Conservation (phyloP, 768 basidiomycete genomes). For the Candolleomyces efflorescens region DNA sequence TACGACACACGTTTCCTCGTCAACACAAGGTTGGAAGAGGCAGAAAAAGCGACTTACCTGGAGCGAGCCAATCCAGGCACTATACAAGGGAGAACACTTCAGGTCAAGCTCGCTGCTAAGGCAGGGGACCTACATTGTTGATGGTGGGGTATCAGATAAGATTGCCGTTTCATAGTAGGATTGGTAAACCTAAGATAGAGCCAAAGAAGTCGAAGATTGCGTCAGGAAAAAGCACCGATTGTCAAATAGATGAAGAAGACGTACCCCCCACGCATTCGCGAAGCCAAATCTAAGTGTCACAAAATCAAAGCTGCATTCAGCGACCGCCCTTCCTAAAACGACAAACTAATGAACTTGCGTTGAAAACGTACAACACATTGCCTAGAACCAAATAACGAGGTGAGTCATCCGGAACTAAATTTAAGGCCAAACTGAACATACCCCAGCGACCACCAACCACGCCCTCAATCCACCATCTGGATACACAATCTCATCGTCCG, state of each 20-base stretch:
- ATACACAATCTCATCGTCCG: slow-evolving; percentile 23
- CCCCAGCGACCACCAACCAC: slow-evolving; percentile 42
- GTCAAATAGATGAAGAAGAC: slow-evolving; percentile 16
- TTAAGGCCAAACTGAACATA: slow-evolving; percentile 17
- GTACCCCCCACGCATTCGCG: slow-evolving; percentile 72
- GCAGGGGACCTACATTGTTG: slow-evolving; percentile 50
- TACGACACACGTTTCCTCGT: slow-evolving; percentile 3
- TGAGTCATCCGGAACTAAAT: background rate
- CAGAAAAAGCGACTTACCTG: slow-evolving; percentile 39
- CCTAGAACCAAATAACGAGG: slow-evolving; percentile 20
- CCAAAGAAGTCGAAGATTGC: background rate
- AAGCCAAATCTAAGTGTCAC: slow-evolving; percentile 49
- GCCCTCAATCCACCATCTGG: slow-evolving; percentile 43
- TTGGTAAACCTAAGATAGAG: slow-evolving; percentile 58
- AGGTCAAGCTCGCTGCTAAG: background rate
- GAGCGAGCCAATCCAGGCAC: slow-evolving; percentile 78
- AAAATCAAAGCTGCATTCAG: slow-evolving; percentile 10
- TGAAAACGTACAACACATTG: slow-evolving; percentile 42
- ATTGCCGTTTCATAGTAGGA: slow-evolving; percentile 59
- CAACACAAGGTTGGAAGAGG: background rate
- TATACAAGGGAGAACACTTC: slow-evolving; percentile 21
- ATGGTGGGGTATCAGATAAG: slow-evolving; percentile 47
- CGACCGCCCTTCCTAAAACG: background rate
- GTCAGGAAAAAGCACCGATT: background rate
- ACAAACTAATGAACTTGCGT: slow-evolving; percentile 27